phyloP scores from a whole-genome alignment of 192 early-diverging fungal genomes.

The Mortierella antarctica region DNA sequence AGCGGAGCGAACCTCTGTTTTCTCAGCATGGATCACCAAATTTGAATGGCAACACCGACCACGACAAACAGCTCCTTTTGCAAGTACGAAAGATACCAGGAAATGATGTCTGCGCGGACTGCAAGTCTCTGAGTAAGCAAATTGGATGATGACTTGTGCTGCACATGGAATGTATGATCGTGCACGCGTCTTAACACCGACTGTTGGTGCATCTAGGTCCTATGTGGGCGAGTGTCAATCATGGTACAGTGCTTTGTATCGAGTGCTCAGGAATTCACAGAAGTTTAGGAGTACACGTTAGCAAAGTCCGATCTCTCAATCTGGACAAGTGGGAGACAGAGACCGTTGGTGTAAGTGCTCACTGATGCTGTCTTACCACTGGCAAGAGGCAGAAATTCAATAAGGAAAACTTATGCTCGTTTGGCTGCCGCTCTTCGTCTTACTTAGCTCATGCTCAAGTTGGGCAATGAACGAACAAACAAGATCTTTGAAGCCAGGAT shows the following conservation, averaged over 20 bases:
- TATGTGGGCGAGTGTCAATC: slow-evolving; percentile 89
- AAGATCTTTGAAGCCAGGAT: slow-evolving; percentile 69
- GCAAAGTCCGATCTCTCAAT: slow-evolving; percentile 84
- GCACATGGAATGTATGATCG: not conserved
- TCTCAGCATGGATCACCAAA: slow-evolving; percentile 42
- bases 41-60: slow-evolving; percentile 53
- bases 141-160: not conserved
- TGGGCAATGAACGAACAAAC: slow-evolving; percentile 87
- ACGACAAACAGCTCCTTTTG: slow-evolving; percentile 53
- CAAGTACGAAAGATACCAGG: slow-evolving; percentile 60
- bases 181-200: too few relatives aligned
- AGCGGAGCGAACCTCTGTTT: slow-evolving; percentile 34
- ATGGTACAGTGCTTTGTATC: slow-evolving; percentile 86
- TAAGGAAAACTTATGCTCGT: not conserved
- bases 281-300: slow-evolving; percentile 89
- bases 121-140: slow-evolving; percentile 58
- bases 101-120: slow-evolving; percentile 68
- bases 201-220: slow-evolving; percentile 54
- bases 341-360: slow-evolving; percentile 59
- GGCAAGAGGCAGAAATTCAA: not conserved
- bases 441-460: slow-evolving; percentile 66
- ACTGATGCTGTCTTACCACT: not conserved
- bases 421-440: not conserved
- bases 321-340: slow-evolving; percentile 92
- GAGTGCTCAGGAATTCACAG: slow-evolving; percentile 94